Percentiles rank a stretch among this genome's conserved stretches.
Evolutionary conservation across 129 eudicot genomes (phyloP).

Genomic region (Deinandra increscens): DNA sequence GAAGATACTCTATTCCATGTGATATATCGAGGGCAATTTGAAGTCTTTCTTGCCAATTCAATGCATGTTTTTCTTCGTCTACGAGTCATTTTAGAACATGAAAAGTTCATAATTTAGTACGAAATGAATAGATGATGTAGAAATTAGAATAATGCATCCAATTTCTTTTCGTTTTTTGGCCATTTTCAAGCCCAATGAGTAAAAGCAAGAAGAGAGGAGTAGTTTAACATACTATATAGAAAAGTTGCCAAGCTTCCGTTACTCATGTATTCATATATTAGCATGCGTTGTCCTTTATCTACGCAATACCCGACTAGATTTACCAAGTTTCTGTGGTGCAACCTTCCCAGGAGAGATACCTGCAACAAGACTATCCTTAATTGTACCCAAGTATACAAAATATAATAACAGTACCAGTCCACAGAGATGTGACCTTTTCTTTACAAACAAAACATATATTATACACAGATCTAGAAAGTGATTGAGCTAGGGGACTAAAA

Average conservation of each 20-base stretch:
- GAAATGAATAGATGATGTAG: constrained; percentile 3
- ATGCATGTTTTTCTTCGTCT: constrained; percentile 56
- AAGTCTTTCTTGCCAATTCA: constrained; percentile 92
- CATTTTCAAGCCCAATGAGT: background rate
- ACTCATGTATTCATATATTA: constrained; percentile 92
- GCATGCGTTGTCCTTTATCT: constrained; percentile 92
- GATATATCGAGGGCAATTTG: constrained; percentile 96
- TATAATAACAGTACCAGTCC: background rate
- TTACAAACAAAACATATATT: background rate
- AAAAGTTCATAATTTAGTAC: constrained; percentile 24
- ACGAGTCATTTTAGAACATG: constrained; percentile 6
- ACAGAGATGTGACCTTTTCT: background rate
- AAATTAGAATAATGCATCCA: background rate
- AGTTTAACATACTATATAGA: constrained; percentile 62
- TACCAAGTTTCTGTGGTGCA: constrained; percentile 94
- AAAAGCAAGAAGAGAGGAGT: background rate
- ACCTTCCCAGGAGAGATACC: constrained; percentile 93
- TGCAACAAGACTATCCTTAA: constrained; percentile 37
- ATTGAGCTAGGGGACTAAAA: background rate
- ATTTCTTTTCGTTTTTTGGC: background rate
- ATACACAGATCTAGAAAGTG: background rate
- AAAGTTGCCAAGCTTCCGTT: constrained; percentile 88
- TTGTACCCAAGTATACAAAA: constrained; percentile 4
- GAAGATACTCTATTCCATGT: constrained; percentile 98
- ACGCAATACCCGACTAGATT: constrained; percentile 98